Conservation (phyloP, 2,329 filamentous ascomycete genomes). For the Ophiostoma novo-ulmi region DNA sequence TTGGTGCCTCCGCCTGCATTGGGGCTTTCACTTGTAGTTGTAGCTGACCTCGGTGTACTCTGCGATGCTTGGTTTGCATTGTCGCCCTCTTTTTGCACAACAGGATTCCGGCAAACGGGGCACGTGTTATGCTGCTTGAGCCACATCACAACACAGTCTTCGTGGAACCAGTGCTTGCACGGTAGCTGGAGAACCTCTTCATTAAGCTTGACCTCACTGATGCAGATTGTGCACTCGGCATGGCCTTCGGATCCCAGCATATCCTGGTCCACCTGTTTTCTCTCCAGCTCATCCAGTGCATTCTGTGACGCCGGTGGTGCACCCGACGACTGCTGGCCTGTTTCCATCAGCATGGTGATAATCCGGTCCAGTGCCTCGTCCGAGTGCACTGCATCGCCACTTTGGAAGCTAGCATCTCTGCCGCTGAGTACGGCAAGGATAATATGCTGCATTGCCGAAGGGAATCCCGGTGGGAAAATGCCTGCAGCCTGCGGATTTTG, state of each 20-base stretch:
- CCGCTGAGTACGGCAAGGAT: background rate
- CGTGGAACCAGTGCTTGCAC: constrained; percentile 93
- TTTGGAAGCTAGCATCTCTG: constrained; percentile 36
- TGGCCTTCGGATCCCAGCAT: constrained; percentile 63
- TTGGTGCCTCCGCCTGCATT: background rate
- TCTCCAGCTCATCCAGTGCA: constrained; percentile 68
- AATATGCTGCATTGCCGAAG: constrained; percentile 42
- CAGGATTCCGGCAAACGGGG: constrained; percentile 66
- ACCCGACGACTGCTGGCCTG: constrained; percentile 68
- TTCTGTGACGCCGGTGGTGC: constrained; percentile 73
- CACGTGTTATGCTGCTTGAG: constrained; percentile 88
- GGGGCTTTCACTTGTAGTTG: background rate
- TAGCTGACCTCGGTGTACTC: background rate
- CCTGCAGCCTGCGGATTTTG: constrained; percentile 23
- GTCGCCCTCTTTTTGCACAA: constrained; percentile 38
- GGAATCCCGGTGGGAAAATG: constrained; percentile 30
- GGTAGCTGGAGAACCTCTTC: constrained; percentile 73
- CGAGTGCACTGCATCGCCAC: constrained; percentile 80
- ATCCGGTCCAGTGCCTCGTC: constrained; percentile 88
- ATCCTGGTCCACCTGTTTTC: constrained; percentile 61
- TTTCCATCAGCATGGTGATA: constrained; percentile 82
- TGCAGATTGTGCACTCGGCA: constrained; percentile 90
- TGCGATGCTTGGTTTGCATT: background rate
- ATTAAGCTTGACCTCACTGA: constrained; percentile 71
- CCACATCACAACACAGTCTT: constrained; percentile 76